Conservation (phyloP, 805 yeast genomes). For the Sugiyamaella boreocaroliniensis region DNA sequence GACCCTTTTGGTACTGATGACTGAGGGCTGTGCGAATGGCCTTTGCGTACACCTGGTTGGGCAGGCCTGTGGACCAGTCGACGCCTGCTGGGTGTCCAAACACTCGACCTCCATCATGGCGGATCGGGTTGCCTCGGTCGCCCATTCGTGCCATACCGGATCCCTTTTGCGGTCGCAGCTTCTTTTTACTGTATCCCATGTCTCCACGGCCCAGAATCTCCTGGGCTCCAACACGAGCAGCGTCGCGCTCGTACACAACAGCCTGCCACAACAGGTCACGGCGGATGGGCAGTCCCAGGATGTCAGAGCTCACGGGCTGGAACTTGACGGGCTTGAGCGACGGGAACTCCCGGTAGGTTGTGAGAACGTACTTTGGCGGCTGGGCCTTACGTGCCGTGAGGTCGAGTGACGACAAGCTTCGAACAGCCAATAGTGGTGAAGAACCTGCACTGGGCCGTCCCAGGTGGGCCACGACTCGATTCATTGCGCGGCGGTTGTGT, state of each 20-base stretch:
- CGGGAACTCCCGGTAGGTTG: constrained; percentile 79
- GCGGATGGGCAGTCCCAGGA: constrained; percentile 70
- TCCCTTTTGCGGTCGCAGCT: constrained; percentile 86
- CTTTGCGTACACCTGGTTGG: constrained; percentile 59
- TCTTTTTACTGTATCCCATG: constrained; percentile 75
- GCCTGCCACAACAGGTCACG: constrained; percentile 93
- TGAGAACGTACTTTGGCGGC: constrained; percentile 64
- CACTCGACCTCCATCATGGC: constrained; percentile 85
- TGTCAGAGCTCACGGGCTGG: constrained; percentile 66
- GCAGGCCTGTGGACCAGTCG: constrained; percentile 75
- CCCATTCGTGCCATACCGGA: constrained; percentile 94
- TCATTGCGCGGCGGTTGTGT: neutral
- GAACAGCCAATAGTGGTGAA: no score
- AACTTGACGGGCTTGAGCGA: constrained; percentile 77
- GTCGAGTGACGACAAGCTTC: neutral
- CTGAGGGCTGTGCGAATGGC: constrained; percentile 82
- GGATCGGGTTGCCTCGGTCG: constrained; percentile 88
- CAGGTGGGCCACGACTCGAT: neutral
- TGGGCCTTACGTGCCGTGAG: constrained; percentile 9
- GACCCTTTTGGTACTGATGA: constrained; percentile 70
- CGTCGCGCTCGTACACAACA: constrained; percentile 85
- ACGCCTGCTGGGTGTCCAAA: constrained; percentile 86
- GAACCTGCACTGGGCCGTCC: no score
- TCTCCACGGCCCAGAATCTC: constrained; percentile 83
- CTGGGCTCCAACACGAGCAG: constrained; percentile 80